These are phyloP conservation scores for Monotropa hypopitys DNA, from an alignment of 179 eudicot species.

Conservation along the genomic window DNA sequence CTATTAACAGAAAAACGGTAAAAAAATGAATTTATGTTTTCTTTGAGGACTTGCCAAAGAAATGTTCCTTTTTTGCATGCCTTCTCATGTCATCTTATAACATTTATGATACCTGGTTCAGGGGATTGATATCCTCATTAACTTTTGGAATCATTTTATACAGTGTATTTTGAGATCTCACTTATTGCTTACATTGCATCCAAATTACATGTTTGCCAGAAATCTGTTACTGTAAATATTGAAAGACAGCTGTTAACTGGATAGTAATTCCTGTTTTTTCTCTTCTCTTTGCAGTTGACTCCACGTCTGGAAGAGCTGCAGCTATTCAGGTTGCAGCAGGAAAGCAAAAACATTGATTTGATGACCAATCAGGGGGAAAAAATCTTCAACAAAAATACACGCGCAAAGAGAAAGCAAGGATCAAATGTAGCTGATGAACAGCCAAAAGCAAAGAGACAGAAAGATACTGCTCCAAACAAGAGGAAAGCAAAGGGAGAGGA, in stretches of 20 bases:
- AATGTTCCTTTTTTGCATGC: background rate
- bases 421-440: slow-evolving; percentile 42
- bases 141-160: background rate
- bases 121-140: background rate
- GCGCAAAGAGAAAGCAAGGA: slow-evolving; percentile 60
- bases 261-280: background rate
- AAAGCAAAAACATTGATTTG: slow-evolving; percentile 37
- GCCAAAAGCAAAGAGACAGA: slow-evolving; percentile 55
- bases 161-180: background rate
- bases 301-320: slow-evolving; percentile 84
- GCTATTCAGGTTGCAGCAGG: slow-evolving; percentile 65
- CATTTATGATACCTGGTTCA: background rate
- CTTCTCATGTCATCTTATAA: background rate
- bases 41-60: background rate
- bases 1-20: background rate
- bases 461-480: slow-evolving; percentile 22
- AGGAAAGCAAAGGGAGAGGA: slow-evolving; percentile 20
- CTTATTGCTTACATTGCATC: background rate
- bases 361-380: slow-evolving; percentile 38
- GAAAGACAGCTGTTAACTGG: background rate
- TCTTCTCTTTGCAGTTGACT: slow-evolving; percentile 39
- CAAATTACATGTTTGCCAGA: background rate
- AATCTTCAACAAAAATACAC: slow-evolving; percentile 29
- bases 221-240: background rate
- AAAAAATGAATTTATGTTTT: background rate